Percentiles rank a stretch among this genome's conserved stretches.
Evolutionary conservation across 495 filamentous ascomycete genomes (phyloP).

Genomic region (Xylona heveae): DNA sequence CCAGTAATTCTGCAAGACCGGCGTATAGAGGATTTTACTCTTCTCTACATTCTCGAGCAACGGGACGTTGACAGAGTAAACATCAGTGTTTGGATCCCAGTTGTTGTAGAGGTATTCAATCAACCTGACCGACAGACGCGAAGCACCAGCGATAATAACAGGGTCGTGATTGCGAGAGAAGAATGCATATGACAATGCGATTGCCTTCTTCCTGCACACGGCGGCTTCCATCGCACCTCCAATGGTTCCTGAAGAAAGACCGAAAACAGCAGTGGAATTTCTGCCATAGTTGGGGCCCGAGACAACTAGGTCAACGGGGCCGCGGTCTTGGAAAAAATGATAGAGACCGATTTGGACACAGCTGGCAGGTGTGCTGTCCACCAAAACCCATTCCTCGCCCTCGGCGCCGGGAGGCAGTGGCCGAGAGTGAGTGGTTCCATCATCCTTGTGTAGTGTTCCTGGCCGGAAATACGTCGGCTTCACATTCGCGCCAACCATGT

Average conservation of each 20-base stretch:
- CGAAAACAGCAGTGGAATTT: conserved; percentile 83
- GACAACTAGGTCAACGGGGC: conserved; percentile 66
- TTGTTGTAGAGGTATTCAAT: conserved; percentile 56
- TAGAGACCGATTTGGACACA: conserved; percentile 81
- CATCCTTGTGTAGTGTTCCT: conserved; percentile 35
- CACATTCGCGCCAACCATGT: conserved; percentile 69
- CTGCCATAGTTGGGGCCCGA: conserved; percentile 88
- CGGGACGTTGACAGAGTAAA: conserved; percentile 81
- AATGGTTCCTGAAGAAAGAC: conserved; percentile 72
- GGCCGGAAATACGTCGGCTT: conserved; percentile 78
- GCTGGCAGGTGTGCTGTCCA: conserved; percentile 70
- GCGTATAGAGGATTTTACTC: conserved; percentile 53
- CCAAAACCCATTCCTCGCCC: conserved; percentile 80
- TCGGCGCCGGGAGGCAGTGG: conserved; percentile 25
- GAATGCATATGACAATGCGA: conserved; percentile 80
- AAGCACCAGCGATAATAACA: conserved; percentile 51
- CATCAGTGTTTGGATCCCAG: conserved; percentile 55
- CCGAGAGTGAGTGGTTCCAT: conserved; percentile 39
- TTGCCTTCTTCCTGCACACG: conserved; percentile 50
- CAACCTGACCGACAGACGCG: conserved; percentile 41
- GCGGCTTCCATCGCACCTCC: conserved; percentile 86
- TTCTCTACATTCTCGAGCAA: conserved; percentile 43
- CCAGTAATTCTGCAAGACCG: conserved; percentile 82
- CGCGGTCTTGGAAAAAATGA: conserved; percentile 65
- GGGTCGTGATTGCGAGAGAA: conserved; percentile 62